Evolutionary conservation across 2,329 filamentous ascomycete species (phyloP).

Genomic region (Talaromyces piceae): DNA sequence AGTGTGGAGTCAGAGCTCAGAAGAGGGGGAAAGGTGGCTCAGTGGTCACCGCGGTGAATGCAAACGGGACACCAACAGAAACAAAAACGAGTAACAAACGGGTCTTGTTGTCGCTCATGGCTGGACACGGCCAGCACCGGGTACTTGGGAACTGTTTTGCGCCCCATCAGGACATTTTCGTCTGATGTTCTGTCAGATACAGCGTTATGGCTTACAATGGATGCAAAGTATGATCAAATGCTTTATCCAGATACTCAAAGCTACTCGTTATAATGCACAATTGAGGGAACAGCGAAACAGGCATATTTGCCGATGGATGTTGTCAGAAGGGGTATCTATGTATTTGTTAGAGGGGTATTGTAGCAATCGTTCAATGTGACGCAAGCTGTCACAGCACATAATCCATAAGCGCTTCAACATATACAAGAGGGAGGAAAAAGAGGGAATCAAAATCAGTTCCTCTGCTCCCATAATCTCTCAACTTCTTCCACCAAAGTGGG

Average conservation of each 20-base stretch:
- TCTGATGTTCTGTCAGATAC: neutral
- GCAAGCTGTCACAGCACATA: neutral
- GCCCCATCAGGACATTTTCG: neutral
- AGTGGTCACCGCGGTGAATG: neutral
- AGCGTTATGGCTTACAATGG: no score
- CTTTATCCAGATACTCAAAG: no score
- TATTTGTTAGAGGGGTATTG: neutral
- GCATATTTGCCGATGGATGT: neutral
- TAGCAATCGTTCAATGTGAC: neutral
- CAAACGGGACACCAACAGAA: neutral
- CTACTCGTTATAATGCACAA: neutral
- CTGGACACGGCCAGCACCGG: neutral
- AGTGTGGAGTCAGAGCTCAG: neutral
- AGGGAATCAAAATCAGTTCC: conserved; percentile 15
- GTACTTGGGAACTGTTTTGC: neutral
- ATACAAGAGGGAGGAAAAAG: neutral
- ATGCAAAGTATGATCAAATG: no score
- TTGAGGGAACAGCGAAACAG: neutral
- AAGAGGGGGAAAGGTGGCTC: neutral
- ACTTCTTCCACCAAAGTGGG: conserved; percentile 67
- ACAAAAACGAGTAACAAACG: neutral
- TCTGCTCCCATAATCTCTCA: conserved; percentile 55
- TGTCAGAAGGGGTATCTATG: neutral
- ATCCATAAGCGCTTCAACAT: neutral
- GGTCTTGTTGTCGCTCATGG: neutral